Evolutionary conservation across 108 stramenopile genomes (phyloP), one percentile per base, ranked within the genome.

Genomic region (Parmales sp.): DNA sequence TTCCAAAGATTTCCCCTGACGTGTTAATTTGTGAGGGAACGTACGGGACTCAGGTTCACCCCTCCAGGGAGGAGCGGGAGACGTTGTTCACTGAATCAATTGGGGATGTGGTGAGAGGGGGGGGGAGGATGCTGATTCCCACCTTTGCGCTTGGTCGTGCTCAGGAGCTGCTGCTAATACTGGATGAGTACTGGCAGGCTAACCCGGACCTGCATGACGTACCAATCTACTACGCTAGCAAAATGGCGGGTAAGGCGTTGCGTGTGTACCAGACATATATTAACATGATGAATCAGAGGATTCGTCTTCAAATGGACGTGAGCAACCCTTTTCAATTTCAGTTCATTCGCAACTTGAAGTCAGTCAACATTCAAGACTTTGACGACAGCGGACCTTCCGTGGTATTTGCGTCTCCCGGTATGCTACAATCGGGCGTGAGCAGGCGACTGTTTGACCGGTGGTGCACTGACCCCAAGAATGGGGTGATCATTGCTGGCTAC

Each of bases 181-280:
- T 99, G 65, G 98, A 99, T 60, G 96, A 97, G 73, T 95, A 93
- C 71, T 99, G 98, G 98, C 87, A 87, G 70, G 89, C 86, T 6
- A 90, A 95, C 76, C 91, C 92, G 8, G 90, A 96, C 49, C 78
- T 99, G 51, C 96, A 96, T 49, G 74, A 78, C 46, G 86, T 97
- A 41, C 95, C 95, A 28, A 90, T 98, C 63, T 97, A 87, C 76
- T 97, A 95, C 79, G 94, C 95, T 4, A 89, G 88, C 39, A 93
- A 93, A 43, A 69, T 96, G 77, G 95, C 95, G 2, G 81, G 76
- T 8, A 79, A 95, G 69, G 93, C 95, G 1, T 76, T 99, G 65
- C 82, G 96, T 8, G 94, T 99, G 8, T 99, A 97, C 83, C 92
- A 95, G 71, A 97, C 98, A 5, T 98, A 95, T 78, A 84, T 94